Evolutionary conservation across 2,329 filamentous ascomycete genomes (phyloP), one percentile per base, ranked within the genome.

Genomic region (Trichoderma breve): DNA sequence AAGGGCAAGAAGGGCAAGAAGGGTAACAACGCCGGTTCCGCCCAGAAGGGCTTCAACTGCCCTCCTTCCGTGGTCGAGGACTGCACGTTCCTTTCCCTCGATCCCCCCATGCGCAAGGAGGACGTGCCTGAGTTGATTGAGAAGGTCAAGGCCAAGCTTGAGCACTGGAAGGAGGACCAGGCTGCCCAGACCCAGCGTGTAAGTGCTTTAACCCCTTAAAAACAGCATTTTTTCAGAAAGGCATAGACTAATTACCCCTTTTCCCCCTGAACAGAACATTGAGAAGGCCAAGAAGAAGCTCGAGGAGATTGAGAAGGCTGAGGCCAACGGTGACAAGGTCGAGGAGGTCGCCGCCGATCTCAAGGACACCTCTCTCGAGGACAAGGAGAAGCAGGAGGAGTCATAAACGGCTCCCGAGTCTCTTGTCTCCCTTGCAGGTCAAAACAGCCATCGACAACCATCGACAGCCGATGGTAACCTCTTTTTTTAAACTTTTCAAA

Each of bases 241-340:
- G 11, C 57, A 39, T 72, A 1, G 18, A 53, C 64, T 60, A 43
- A 67, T 30, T 34, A 30, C 6, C 39, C 39, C 21, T 14, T 53
- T 15, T 32, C 34, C 39, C 6, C 21, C 9, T 53, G 9, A 57
- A 32, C 78, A 98, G 96, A 99, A 99, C 87, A 92, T 98, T 73
- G 93, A 94, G 75, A 97, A 98, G 84, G 96, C 96, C 73, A 92
- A 97, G 86, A 95, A 95, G 83, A 94, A 98, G 83, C 97, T 99
- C 74, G 93, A 95, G 80, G 91, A 91, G 76, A 89, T 98, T 71
- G 95, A 98, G 78, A 82, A 84, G 69, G 84, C 82, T 73, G 83
- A 72, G 58, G 65, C 70, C 39, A 86, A 84, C 76, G 82, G 81
- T 75, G 78, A 75, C 73, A 85, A 84, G 73, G 86, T 89, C 68